Evolutionary conservation across 2,329 filamentous ascomycete genomes (phyloP).

Genomic region (Fusarium brevicatenulatum): DNA sequence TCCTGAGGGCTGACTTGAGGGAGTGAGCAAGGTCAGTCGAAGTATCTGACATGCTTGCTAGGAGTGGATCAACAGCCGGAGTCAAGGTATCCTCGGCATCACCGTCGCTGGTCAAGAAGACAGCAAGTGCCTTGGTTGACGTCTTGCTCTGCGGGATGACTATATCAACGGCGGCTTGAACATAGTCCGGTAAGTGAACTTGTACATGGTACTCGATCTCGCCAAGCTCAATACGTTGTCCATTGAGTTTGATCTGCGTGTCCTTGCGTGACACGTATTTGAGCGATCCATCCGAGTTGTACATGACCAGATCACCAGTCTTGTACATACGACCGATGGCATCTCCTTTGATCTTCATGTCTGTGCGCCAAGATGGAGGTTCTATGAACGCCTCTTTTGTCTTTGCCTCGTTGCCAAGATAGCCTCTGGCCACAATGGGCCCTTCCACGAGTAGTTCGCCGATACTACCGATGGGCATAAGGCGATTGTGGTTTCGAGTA

Average conservation of each 20-base stretch:
- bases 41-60: conserved; percentile 16
- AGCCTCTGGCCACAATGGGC: conserved; percentile 28
- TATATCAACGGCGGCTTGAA: conserved; percentile 58
- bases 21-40: not conserved
- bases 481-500: conserved; percentile 5
- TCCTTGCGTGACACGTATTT: conserved; percentile 64
- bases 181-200: conserved; percentile 51
- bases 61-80: not conserved
- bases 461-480: conserved; percentile 3
- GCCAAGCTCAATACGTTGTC: conserved; percentile 64
- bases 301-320: conserved; percentile 60
- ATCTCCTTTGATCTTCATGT: not conserved
- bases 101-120: conserved; percentile 29
- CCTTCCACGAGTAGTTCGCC: conserved; percentile 27
- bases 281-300: conserved; percentile 54
- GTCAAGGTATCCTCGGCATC: not conserved
- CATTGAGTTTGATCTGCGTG: conserved; percentile 68
- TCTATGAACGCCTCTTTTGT: conserved; percentile 26
- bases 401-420: conserved; percentile 15
- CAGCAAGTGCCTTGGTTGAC: conserved; percentile 29
- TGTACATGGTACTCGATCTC: conserved; percentile 57
- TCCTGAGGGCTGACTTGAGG: conserved; percentile 21
- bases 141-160: conserved; percentile 51
- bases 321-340: conserved; percentile 50
- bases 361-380: conserved; percentile 59